Percentiles rank a stretch among this genome's conserved stretches.
These are phyloP conservation scores for Mucor racemosus DNA, from an alignment of 371 early-diverging fungal species.

Conservation along the genomic window DNA sequence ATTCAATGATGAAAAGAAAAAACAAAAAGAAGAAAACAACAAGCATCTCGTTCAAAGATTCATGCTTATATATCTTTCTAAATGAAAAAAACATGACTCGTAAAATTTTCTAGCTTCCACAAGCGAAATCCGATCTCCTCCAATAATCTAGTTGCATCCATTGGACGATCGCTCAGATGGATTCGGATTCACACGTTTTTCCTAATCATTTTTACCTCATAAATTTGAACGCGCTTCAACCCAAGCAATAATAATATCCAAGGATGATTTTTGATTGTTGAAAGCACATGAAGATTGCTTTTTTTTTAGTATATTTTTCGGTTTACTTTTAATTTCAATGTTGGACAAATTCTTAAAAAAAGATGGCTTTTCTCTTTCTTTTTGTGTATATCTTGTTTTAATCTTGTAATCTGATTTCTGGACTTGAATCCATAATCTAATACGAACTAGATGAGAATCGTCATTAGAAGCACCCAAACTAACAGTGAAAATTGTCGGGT, in stretches of 20 bases:
- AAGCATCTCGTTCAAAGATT: not conserved
- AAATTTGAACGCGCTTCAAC: not conserved
- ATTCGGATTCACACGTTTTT: constrained; percentile 25
- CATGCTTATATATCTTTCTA: constrained; percentile 18
- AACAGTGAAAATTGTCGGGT: not conserved
- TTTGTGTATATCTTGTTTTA: not conserved
- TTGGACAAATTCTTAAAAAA: not conserved
- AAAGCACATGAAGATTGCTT: not conserved
- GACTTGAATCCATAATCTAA: not conserved
- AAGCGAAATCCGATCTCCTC: constrained; percentile 36
- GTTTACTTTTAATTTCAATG: not conserved
- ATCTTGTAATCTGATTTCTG: constrained; percentile 2
- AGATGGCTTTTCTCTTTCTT: not conserved
- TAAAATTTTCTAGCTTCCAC: constrained; percentile 22
- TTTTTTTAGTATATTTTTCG: not conserved
- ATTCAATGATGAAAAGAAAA: constrained; percentile 5
- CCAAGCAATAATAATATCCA: not conserved
- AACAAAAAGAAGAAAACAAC: constrained; percentile 7
- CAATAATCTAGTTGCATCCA: constrained; percentile 18
- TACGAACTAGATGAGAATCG: too few relatives aligned
- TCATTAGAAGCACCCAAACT: too few relatives aligned
- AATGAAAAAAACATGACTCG: constrained; percentile 15
- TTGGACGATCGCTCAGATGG: constrained; percentile 21
- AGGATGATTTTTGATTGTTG: not conserved
- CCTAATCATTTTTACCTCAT: constrained; percentile 13